phyloP scores from a whole-genome alignment of 352 stramenopile species.

The Phytophthora cryptogea region DNA sequence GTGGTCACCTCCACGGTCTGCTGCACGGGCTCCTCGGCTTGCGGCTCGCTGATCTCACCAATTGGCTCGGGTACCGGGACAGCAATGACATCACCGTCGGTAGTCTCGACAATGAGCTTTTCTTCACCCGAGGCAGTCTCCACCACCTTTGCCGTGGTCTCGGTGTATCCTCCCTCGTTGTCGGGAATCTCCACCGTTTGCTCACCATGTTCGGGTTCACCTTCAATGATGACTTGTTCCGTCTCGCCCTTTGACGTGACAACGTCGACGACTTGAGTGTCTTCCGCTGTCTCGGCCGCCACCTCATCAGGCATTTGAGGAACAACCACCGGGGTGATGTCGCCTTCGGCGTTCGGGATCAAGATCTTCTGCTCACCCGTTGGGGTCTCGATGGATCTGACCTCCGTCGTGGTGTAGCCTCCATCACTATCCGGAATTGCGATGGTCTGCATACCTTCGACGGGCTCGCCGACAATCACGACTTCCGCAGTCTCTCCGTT shows the following conservation, averaged over 20 bases:
- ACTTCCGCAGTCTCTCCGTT: slow-evolving; percentile 15
- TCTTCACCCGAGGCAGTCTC: neutral
- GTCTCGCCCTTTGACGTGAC: slow-evolving; percentile 11
- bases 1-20: neutral
- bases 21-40: neutral
- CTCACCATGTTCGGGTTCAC: slow-evolving; percentile 8
- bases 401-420: slow-evolving; percentile 26
- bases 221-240: slow-evolving; percentile 24
- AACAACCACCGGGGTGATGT: slow-evolving; percentile 26
- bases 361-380: slow-evolving; percentile 31
- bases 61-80: neutral
- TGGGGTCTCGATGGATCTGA: slow-evolving; percentile 14
- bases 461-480: slow-evolving; percentile 20
- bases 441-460: slow-evolving; percentile 21
- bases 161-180: neutral
- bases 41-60: neutral
- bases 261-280: slow-evolving; percentile 20
- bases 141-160: neutral
- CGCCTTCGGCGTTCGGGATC: slow-evolving; percentile 25
- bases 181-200: slow-evolving; percentile 4
- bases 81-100: neutral
- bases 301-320: slow-evolving; percentile 10
- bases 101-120: neutral
- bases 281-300: slow-evolving; percentile 1
- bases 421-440: slow-evolving; percentile 17